Conservation (phyloP, 148 eudicot genomes). For the Drosera capensis region DNA sequence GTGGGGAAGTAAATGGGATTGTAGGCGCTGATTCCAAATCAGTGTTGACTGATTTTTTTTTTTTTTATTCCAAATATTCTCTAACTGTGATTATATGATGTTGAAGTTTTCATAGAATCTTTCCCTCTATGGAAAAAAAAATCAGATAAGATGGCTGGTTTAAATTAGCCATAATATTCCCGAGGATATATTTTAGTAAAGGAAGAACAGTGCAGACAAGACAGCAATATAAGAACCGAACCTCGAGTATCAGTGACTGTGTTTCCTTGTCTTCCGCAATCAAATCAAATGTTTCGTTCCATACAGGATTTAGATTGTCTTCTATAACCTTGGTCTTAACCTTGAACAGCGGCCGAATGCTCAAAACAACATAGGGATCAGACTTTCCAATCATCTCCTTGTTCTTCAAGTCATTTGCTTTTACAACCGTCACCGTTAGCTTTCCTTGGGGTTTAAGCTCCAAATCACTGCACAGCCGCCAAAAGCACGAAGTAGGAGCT, state of each 20-base stretch:
- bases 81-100: too few relatives aligned
- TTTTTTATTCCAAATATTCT: not conserved
- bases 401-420: slow-evolving; percentile 81
- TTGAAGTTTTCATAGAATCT: too few relatives aligned
- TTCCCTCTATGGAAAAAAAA: too few relatives aligned
- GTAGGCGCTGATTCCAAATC: not conserved
- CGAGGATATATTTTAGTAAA: not conserved
- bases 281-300: slow-evolving; percentile 80
- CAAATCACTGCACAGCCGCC: slow-evolving; percentile 54
- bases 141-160: too few relatives aligned
- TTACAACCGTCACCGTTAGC: slow-evolving; percentile 61
- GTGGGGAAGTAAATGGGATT: not conserved
- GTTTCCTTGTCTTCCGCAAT: slow-evolving; percentile 96
- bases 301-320: slow-evolving; percentile 79
- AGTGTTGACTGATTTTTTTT: not conserved
- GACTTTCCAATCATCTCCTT: slow-evolving; percentile 91
- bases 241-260: slow-evolving; percentile 72
- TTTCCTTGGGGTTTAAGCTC: slow-evolving; percentile 97
- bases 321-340: slow-evolving; percentile 71
- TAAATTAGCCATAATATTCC: not conserved
- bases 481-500: not conserved
- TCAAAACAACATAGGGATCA: slow-evolving; percentile 66
- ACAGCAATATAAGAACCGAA: slow-evolving; percentile 13
- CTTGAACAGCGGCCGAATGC: slow-evolving; percentile 72
- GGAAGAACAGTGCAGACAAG: not conserved